phyloP scores from a whole-genome alignment of 352 stramenopile genomes.

The Globisporangium paddicum region DNA sequence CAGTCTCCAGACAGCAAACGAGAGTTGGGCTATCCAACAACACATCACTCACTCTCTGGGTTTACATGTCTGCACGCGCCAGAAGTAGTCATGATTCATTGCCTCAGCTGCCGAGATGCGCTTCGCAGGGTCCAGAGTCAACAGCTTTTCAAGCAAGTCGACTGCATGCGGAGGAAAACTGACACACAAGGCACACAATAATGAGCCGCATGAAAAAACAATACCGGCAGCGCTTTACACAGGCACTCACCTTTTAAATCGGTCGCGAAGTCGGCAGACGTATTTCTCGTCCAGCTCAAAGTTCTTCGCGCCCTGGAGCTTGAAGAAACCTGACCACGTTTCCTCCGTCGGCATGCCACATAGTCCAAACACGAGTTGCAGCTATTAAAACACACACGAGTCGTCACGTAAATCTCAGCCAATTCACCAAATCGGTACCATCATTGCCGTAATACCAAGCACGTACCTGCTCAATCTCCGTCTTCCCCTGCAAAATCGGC shows the following conservation, averaged over 20 bases:
- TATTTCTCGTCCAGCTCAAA: slow-evolving; percentile 79
- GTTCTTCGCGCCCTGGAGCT: slow-evolving; percentile 60
- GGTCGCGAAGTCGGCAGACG: slow-evolving; percentile 55
- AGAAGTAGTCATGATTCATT: slow-evolving; percentile 97
- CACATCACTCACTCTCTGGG: slow-evolving; percentile 58
- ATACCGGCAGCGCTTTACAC: neutral
- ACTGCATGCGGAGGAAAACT: slow-evolving; percentile 77
- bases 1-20: neutral
- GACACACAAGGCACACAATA: neutral
- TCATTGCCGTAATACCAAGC: too few relatives aligned
- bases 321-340: slow-evolving; percentile 76
- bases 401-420: neutral
- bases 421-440: too few relatives aligned
- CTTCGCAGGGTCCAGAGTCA: slow-evolving; percentile 94
- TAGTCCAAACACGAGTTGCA: slow-evolving; percentile 79
- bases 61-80: slow-evolving; percentile 82
- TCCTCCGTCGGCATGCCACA: slow-evolving; percentile 75
- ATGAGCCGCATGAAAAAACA: neutral
- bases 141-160: slow-evolving; percentile 91
- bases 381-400: slow-evolving; percentile 15
- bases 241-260: slow-evolving; percentile 75
- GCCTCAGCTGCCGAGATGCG: slow-evolving; percentile 93
- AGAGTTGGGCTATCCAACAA: neutral
- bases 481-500: slow-evolving; percentile 79
- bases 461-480: slow-evolving; percentile 76